A percentile compares a stretch with the other conserved stretches of the same genome.
Conservation (phyloP, 495 filamentous ascomycete genomes). For the Venustampulla echinocandica region DNA sequence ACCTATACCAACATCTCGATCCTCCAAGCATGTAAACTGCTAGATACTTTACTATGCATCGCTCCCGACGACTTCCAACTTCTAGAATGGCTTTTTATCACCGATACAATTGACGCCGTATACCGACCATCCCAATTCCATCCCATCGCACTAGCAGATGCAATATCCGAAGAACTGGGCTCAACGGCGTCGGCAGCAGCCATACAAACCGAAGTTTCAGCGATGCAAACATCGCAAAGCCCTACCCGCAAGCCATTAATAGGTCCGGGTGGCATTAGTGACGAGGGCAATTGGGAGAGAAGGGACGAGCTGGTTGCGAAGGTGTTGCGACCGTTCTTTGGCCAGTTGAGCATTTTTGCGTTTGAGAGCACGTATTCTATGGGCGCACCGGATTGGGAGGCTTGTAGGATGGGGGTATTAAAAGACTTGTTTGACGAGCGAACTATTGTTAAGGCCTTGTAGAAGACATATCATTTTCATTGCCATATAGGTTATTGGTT, state of each 20-base stretch:
- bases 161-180: conserved; percentile 72
- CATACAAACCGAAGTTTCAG: conserved; percentile 23
- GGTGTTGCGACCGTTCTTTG: conserved; percentile 81
- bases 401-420: conserved; percentile 60
- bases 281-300: conserved; percentile 40
- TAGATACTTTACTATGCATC: conserved; percentile 75
- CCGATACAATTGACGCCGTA: conserved; percentile 93
- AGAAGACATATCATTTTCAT: too few species aligned
- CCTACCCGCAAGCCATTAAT: conserved; percentile 35
- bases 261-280: conserved; percentile 38
- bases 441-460: conserved; percentile 45
- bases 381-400: conserved; percentile 56
- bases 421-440: conserved; percentile 79
- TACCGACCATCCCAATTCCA: conserved; percentile 69
- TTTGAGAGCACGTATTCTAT: conserved; percentile 91
- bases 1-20: conserved; percentile 66
- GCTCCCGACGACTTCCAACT: conserved; percentile 94
- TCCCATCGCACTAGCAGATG: conserved; percentile 73
- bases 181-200: conserved; percentile 25
- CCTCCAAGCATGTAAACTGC: conserved; percentile 84
- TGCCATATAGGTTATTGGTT: too few species aligned
- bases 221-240: conserved; percentile 13
- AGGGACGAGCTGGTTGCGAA: conserved; percentile 66
- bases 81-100: conserved; percentile 92
- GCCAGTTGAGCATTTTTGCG: conserved; percentile 78